phyloP scores from a whole-genome alignment of 495 filamentous ascomycete genomes.

The Ramalina intermedia region DNA sequence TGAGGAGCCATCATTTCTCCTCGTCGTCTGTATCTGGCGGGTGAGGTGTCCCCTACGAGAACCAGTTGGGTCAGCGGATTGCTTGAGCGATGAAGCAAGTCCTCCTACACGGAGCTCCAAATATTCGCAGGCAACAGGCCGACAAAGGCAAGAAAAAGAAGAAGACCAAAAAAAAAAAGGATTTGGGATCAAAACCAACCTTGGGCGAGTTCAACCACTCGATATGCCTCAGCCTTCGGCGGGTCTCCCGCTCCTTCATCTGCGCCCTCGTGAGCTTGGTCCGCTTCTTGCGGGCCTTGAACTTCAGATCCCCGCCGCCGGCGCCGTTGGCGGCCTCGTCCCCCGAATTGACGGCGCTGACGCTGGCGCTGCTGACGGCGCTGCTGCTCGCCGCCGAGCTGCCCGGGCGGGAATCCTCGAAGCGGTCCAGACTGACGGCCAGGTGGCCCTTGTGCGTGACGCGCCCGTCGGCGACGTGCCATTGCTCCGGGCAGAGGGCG shows the following conservation, averaged over 20 bases:
- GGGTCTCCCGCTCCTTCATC: slow-evolving; percentile 79
- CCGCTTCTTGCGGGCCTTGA: slow-evolving; percentile 83
- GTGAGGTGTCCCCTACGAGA: slow-evolving; percentile 61
- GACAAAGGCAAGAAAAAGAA: too few species aligned
- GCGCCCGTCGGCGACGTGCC: slow-evolving; percentile 79
- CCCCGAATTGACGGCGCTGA: slow-evolving; percentile 68
- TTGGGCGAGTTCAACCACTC: slow-evolving; percentile 71
- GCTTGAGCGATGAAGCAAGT: background rate
- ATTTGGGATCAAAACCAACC: slow-evolving; percentile 10
- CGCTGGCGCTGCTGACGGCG: slow-evolving; percentile 42
- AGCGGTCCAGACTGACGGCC: slow-evolving; percentile 60
- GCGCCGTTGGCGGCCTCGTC: slow-evolving; percentile 45
- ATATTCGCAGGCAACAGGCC: too few species aligned
- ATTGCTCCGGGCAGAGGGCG: slow-evolving; percentile 85
- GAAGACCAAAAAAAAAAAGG: too few species aligned
- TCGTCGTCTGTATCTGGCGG: slow-evolving; percentile 71
- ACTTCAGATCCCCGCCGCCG: slow-evolving; percentile 58
- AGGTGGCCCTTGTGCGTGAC: slow-evolving; percentile 69
- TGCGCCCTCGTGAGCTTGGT: slow-evolving; percentile 98
- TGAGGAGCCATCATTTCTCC: slow-evolving; percentile 22
- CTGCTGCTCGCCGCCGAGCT: slow-evolving; percentile 48
- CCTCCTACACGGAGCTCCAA: too few species aligned
- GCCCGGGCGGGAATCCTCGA: slow-evolving; percentile 65
- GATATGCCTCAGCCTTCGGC: slow-evolving; percentile 81
- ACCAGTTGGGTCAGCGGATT: slow-evolving; percentile 21